phyloP scores from a whole-genome alignment of 2,329 filamentous ascomycete species.

The Talaromyces sp. region DNA sequence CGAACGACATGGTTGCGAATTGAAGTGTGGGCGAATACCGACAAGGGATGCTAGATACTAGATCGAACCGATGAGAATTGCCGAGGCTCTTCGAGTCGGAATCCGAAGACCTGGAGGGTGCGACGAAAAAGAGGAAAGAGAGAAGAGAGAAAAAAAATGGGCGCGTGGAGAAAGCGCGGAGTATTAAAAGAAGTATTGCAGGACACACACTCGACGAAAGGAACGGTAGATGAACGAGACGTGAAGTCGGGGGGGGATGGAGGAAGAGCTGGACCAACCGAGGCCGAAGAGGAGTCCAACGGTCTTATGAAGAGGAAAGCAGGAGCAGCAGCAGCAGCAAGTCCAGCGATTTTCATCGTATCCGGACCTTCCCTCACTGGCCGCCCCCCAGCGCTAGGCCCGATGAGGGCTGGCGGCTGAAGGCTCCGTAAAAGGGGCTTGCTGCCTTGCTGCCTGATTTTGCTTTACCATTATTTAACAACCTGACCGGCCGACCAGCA shows the following conservation, averaged over 20 bases:
- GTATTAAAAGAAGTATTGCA: conserved; percentile 41
- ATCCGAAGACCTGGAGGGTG: neutral
- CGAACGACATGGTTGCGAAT: conserved; percentile 40
- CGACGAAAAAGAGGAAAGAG: conserved; percentile 16
- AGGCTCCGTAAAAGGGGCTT: conserved; percentile 5
- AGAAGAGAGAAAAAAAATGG: conserved; percentile 14
- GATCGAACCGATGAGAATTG: neutral
- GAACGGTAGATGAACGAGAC: conserved; percentile 9
- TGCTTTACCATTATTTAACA: neutral
- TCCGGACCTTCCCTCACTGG: conserved; percentile 1
- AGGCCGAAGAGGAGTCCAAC: conserved; percentile 1
- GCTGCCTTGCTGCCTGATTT: conserved; percentile 1
- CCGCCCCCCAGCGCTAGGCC: neutral
- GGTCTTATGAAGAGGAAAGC: neutral
- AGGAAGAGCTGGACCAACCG: conserved; percentile 7
- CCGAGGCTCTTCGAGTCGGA: conserved; percentile 21
- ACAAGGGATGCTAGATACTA: neutral
- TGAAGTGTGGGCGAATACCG: neutral
- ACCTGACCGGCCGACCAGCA: too few species aligned
- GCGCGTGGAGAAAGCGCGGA: conserved; percentile 30
- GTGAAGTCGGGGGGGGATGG: conserved; percentile 10
- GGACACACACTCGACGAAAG: conserved; percentile 32
- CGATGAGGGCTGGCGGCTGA: neutral
- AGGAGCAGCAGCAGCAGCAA: neutral
- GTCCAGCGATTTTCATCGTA: neutral